phyloP scores from a whole-genome alignment of 495 filamentous ascomycete genomes.

The Aspergillus funiculosus region DNA sequence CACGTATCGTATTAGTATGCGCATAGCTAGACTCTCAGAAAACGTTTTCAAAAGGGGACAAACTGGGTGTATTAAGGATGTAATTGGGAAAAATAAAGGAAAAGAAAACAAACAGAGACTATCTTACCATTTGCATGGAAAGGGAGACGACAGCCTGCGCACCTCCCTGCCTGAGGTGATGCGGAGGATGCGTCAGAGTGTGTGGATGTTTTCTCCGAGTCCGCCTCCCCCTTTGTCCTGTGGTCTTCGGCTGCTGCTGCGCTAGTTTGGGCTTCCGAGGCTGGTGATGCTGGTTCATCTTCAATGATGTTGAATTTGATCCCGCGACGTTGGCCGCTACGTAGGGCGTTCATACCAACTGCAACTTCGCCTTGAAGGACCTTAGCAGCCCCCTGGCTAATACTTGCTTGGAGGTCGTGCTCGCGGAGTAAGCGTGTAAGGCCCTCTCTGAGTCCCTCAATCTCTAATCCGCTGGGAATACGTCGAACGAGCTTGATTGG shows the following conservation, averaged over 20 bases:
- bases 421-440: conserved; percentile 82
- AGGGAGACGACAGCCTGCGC: conserved; percentile 57
- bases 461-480: conserved; percentile 86
- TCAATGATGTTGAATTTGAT: conserved; percentile 78
- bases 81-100: background rate
- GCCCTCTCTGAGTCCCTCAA: conserved; percentile 81
- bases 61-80: too few species aligned
- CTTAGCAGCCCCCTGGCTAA: conserved; percentile 80
- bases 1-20: conserved; percentile 9
- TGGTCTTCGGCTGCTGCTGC: conserved; percentile 9
- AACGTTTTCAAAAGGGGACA: too few species aligned
- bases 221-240: conserved; percentile 11
- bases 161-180: conserved; percentile 30
- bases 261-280: background rate
- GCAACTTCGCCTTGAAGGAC: conserved; percentile 85
- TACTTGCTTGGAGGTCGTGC: conserved; percentile 86
- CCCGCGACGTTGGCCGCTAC: conserved; percentile 70
- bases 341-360: conserved; percentile 68
- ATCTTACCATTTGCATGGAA: conserved; percentile 49
- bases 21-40: background rate
- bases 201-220: conserved; percentile 19
- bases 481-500: conserved; percentile 82
- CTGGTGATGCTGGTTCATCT: conserved; percentile 18
- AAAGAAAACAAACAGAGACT: background rate
- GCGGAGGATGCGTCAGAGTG: conserved; percentile 2